A percentile compares a stretch with the other conserved stretches of the same genome.
Conservation (phyloP, 2,329 filamentous ascomycete species). For the Diaporthe eres region DNA sequence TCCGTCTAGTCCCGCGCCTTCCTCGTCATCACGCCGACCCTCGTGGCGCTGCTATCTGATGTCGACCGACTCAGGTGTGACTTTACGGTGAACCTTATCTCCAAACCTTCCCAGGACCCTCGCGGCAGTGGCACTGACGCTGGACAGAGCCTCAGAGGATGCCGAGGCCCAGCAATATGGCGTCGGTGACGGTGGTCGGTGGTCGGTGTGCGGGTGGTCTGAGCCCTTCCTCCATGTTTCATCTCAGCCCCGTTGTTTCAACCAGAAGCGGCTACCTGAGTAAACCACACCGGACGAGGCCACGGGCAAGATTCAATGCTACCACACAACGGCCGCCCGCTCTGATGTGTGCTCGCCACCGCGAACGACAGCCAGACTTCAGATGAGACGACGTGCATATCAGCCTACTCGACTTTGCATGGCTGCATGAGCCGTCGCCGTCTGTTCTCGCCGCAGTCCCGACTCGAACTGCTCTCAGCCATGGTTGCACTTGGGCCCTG, state of each 20-base stretch:
- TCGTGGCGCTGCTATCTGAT: background rate
- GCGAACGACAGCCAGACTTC: constrained; percentile 26
- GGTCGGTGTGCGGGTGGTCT: constrained; percentile 1
- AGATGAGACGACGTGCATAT: constrained; percentile 32
- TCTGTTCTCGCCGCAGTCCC: constrained; percentile 27
- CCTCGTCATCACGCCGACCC: constrained; percentile 21
- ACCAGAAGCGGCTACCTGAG: constrained; percentile 26
- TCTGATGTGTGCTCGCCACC: constrained; percentile 29
- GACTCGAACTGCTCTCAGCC: constrained; percentile 16
- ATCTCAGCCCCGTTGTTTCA: constrained; percentile 34
- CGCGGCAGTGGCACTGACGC: constrained; percentile 16
- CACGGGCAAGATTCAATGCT: constrained; percentile 16
- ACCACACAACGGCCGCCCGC: constrained; percentile 20
- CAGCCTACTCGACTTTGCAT: background rate
- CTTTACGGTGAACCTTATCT: constrained; percentile 23
- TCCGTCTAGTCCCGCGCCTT: background rate
- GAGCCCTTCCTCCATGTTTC: constrained; percentile 35
- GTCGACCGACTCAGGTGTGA: constrained; percentile 15
- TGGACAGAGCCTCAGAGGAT: constrained; percentile 16
- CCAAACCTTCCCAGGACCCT: background rate
- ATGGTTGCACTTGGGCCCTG: background rate
- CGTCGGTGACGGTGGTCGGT: constrained; percentile 20
- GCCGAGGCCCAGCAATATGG: background rate
- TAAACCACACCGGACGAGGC: constrained; percentile 19
- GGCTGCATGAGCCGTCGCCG: constrained; percentile 7